Conservation (phyloP, 371 early-diverging fungal species). For the Mortierella sp. region DNA sequence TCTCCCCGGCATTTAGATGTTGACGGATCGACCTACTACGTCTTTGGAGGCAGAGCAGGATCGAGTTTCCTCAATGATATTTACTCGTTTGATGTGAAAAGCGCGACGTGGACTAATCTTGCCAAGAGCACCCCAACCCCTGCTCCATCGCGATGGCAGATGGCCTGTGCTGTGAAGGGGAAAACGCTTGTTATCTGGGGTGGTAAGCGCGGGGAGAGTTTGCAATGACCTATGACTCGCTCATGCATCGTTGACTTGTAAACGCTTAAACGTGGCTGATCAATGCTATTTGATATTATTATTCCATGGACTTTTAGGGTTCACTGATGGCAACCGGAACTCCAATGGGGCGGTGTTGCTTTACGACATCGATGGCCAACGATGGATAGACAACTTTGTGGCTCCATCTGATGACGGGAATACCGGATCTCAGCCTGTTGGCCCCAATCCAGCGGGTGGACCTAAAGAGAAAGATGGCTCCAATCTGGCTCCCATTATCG, state of each 20-base stretch:
- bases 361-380: no score
- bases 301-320: no score
- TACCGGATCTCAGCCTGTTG: not conserved
- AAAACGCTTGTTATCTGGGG: slow-evolving; percentile 35
- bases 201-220: slow-evolving; percentile 6
- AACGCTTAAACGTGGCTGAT: no score
- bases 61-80: not conserved
- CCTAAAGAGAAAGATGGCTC: not conserved
- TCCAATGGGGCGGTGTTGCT: no score
- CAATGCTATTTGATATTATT: no score
- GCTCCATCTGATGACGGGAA: no score
- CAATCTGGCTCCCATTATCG: slow-evolving; percentile 37
- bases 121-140: not conserved
- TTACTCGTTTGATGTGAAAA: not conserved
- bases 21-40: slow-evolving; percentile 17
- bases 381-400: no score
- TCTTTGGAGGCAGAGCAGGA: slow-evolving; percentile 23
- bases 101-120: not conserved
- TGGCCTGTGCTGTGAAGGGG: slow-evolving; percentile 24
- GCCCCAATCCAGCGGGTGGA: not conserved
- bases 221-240: no score
- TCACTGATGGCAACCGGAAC: no score
- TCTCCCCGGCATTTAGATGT: not conserved
- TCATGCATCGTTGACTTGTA: not conserved
- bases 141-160: not conserved